Conservation (phyloP, 1,284 basidiomycete genomes). For the Cystobasidium sp. region DNA sequence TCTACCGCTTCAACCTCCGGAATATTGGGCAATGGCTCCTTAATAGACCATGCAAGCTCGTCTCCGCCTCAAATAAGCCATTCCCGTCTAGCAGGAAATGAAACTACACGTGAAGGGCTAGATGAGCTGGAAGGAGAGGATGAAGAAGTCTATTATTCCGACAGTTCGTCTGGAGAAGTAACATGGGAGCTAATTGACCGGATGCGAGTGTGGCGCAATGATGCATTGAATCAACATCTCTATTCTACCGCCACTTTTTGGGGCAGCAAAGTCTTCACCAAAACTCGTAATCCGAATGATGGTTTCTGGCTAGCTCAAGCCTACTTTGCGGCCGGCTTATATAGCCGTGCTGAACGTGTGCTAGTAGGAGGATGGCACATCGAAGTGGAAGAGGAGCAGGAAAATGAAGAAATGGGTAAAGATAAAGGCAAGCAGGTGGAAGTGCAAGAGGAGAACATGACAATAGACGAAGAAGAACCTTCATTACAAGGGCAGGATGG, state of each 20-base stretch:
- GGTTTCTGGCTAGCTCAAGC: slow-evolving; percentile 99
- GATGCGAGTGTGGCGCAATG: slow-evolving; percentile 96
- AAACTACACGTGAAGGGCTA: neutral
- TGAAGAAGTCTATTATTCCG: slow-evolving; percentile 23
- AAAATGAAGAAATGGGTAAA: neutral
- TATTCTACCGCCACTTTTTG: slow-evolving; percentile 98
- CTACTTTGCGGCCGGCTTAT: slow-evolving; percentile 93
- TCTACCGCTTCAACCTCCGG: slow-evolving; percentile 38
- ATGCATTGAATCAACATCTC: slow-evolving; percentile 95
- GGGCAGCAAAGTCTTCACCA: slow-evolving; percentile 64
- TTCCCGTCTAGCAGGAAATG: neutral
- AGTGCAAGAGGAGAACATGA: slow-evolving; percentile 26
- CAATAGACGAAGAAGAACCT: slow-evolving; percentile 10
- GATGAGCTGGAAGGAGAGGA: slow-evolving; percentile 6
- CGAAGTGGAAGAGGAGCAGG: slow-evolving; percentile 12
- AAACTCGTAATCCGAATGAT: slow-evolving; percentile 79
- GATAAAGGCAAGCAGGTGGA: slow-evolving; percentile 43
- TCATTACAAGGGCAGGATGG: neutral
- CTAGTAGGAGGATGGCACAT: slow-evolving; percentile 58
- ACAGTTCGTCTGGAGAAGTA: slow-evolving; percentile 24
- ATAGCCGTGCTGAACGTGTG: slow-evolving; percentile 88
- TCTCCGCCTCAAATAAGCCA: slow-evolving; percentile 21
- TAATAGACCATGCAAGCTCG: slow-evolving; percentile 13
- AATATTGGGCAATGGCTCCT: slow-evolving; percentile 19
- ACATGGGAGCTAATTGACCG: slow-evolving; percentile 82